These are phyloP conservation scores for Plasmodium coatneyi DNA, from an alignment of 169 alveolate species.

Conservation along the genomic window DNA sequence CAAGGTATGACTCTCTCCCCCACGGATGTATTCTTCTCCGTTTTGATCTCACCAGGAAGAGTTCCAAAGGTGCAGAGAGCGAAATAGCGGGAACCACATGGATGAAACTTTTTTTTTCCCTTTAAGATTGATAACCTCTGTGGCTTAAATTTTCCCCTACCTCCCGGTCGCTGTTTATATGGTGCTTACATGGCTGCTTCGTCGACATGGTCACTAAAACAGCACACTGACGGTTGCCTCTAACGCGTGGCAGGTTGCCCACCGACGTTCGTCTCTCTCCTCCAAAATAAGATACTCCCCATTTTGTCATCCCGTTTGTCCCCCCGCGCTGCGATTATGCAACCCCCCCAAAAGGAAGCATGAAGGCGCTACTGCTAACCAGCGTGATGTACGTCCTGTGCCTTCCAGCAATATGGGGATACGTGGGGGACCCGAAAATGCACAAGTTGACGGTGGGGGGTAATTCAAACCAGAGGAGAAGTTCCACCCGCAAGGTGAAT, in stretches of 20 bases:
- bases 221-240: not conserved
- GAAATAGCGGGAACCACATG: not conserved
- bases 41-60: not conserved
- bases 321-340: not conserved
- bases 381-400: not conserved
- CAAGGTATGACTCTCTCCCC: not conserved
- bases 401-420: slow-evolving; percentile 34
- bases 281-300: not conserved
- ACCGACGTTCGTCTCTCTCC: not conserved
- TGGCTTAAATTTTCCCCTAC: not conserved
- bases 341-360: not conserved
- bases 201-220: not conserved
- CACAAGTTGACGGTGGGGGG: not conserved
- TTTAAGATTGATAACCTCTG: not conserved
- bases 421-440: slow-evolving; percentile 3
- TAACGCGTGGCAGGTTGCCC: not conserved
- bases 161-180: not conserved
- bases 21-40: not conserved
- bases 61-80: not conserved
- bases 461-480: not conserved
- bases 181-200: not conserved
- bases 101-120: not conserved
- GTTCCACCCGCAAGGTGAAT: not conserved
- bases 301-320: not conserved
- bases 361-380: slow-evolving; percentile 3